These are phyloP conservation scores for Pythium vanterpoolii DNA, from an alignment of 352 stramenopile genomes.

Conservation along the genomic window DNA sequence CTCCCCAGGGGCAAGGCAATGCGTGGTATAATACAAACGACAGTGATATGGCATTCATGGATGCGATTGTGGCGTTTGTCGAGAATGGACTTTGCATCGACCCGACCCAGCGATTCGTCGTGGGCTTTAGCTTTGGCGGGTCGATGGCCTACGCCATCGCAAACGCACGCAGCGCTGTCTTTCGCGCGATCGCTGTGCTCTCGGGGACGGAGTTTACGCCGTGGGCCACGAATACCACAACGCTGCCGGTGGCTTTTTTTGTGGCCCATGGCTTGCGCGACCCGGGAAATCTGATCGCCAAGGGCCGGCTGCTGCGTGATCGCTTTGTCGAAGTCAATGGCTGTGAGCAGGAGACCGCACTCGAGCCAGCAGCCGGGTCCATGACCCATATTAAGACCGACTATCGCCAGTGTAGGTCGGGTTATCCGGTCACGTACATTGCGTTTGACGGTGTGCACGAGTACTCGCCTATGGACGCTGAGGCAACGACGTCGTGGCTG, in stretches of 20 bases:
- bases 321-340: conserved; percentile 29
- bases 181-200: conserved; percentile 20
- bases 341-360: conserved; percentile 21
- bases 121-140: conserved; percentile 34
- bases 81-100: conserved; percentile 27
- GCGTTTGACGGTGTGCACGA: conserved; percentile 32
- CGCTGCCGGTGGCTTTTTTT: conserved; percentile 22
- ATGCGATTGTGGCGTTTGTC: conserved; percentile 23
- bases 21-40: conserved; percentile 26
- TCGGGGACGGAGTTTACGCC: conserved; percentile 28
- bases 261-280: conserved; percentile 28
- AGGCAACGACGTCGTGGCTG: conserved; percentile 23
- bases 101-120: conserved; percentile 27
- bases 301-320: conserved; percentile 29
- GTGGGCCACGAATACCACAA: conserved; percentile 5
- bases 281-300: conserved; percentile 26
- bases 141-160: conserved; percentile 4
- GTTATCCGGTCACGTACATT: conserved; percentile 24
- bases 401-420: conserved; percentile 24
- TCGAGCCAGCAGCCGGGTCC: conserved; percentile 20
- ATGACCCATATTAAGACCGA: conserved; percentile 29
- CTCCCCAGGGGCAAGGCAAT: conserved; percentile 25
- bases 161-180: not conserved
- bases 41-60: conserved; percentile 28
- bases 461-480: conserved; percentile 25